A percentile compares a stretch with the other conserved stretches of the same genome.
These are phyloP conservation scores for Debaryomyces udenii DNA, from an alignment of 1,139 yeast genomes.

Conservation along the genomic window DNA sequence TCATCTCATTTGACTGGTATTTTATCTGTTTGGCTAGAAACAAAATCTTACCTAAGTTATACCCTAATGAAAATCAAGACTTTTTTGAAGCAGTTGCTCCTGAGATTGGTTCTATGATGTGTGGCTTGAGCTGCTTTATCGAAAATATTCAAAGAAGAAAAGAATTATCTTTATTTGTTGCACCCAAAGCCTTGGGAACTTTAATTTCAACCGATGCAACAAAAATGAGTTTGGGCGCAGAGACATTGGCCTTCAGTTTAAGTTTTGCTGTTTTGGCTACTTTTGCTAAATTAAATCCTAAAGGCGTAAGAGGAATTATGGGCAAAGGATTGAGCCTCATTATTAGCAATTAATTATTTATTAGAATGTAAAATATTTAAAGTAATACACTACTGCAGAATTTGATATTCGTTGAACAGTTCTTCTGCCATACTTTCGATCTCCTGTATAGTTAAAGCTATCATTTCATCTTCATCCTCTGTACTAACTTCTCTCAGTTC, in stretches of 20 bases:
- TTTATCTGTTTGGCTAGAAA: conserved; percentile 40
- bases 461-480: conserved; percentile 38
- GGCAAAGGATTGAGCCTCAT: conserved; percentile 26
- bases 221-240: conserved; percentile 22
- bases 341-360: conserved; percentile 1
- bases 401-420: conserved; percentile 36
- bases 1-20: conserved; percentile 41
- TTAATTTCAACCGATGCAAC: conserved; percentile 28
- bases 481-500: conserved; percentile 22
- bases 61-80: conserved; percentile 20
- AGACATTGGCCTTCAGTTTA: conserved; percentile 31
- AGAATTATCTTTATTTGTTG: conserved; percentile 44
- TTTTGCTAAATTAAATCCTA: conserved; percentile 22
- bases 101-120: conserved; percentile 31
- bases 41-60: conserved; percentile 29
- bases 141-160: conserved; percentile 39
- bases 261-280: conserved; percentile 36
- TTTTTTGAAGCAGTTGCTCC: conserved; percentile 36
- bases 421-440: conserved; percentile 60
- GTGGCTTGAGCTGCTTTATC: conserved; percentile 41
- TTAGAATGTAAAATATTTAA: background rate
- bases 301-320: conserved; percentile 27
- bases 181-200: conserved; percentile 42
- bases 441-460: conserved; percentile 47
- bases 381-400: background rate